phyloP scores from a whole-genome alignment of 1,284 basidiomycete species.

The Trametes hirsuta region DNA sequence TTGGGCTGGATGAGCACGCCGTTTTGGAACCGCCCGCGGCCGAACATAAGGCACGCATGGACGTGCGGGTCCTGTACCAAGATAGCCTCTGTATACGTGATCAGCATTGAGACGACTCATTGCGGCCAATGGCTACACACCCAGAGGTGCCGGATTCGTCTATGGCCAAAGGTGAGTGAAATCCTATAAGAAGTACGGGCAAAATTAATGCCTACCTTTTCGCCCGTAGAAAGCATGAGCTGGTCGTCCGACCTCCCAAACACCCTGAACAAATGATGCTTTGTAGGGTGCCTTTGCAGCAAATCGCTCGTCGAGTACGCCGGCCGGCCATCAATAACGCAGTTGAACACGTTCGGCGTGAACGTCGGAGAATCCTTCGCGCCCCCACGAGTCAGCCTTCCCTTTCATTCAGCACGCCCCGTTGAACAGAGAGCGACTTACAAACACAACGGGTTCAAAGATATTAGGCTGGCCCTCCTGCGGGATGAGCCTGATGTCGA shows the following conservation, averaged over 20 bases:
- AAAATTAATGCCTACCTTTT: slow-evolving; percentile 41
- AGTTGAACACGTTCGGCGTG: slow-evolving; percentile 34
- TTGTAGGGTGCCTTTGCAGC: slow-evolving; percentile 47
- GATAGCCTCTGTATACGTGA: slow-evolving; percentile 31
- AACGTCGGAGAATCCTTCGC: slow-evolving; percentile 13
- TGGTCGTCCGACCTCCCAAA: slow-evolving; percentile 54
- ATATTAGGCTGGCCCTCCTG: slow-evolving; percentile 26
- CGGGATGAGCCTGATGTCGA: slow-evolving; percentile 21
- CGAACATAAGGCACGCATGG: slow-evolving; percentile 39
- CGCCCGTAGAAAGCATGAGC: slow-evolving; percentile 53
- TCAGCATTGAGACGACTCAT: not conserved
- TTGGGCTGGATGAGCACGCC: slow-evolving; percentile 39
- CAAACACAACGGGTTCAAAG: slow-evolving; percentile 30
- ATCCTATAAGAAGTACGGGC: too few relatives aligned
- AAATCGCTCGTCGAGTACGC: slow-evolving; percentile 47
- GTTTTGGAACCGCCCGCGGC: slow-evolving; percentile 39
- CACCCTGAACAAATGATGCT: slow-evolving; percentile 46
- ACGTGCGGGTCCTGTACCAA: slow-evolving; percentile 35
- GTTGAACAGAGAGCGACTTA: slow-evolving; percentile 6
- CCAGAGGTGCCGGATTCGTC: slow-evolving; percentile 38
- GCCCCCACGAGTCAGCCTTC: not conserved
- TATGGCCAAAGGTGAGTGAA: not conserved
- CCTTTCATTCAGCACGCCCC: not conserved
- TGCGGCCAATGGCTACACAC: slow-evolving; percentile 13
- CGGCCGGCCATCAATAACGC: slow-evolving; percentile 31